phyloP scores from a whole-genome alignment of 2,329 filamentous ascomycete species.

The Teratosphaeria viscida region DNA sequence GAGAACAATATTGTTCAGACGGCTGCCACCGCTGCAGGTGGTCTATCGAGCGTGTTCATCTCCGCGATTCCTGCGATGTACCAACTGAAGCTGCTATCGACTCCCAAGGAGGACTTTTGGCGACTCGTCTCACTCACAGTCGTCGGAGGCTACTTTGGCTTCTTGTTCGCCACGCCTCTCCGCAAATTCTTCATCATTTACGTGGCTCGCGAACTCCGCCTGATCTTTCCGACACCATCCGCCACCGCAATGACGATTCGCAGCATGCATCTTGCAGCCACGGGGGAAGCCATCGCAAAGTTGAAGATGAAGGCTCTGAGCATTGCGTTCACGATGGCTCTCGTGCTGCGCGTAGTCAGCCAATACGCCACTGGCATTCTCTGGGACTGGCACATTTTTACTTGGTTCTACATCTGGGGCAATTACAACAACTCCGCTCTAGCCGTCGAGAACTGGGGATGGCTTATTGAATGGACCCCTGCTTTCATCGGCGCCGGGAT shows the following conservation, averaged over 20 bases:
- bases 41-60: constrained; percentile 46
- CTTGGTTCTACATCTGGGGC: constrained; percentile 46
- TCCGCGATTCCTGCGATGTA: constrained; percentile 51
- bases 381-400: constrained; percentile 33
- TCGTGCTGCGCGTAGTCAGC: constrained; percentile 5
- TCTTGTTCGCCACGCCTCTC: constrained; percentile 51
- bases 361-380: constrained; percentile 49
- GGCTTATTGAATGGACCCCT: constrained; percentile 49
- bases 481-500: constrained; percentile 52
- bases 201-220: constrained; percentile 37
- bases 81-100: constrained; percentile 40
- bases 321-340: constrained; percentile 12
- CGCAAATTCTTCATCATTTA: constrained; percentile 55
- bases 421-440: constrained; percentile 42
- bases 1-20: constrained; percentile 39
- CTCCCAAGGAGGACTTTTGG: constrained; percentile 45
- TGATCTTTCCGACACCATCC: constrained; percentile 49
- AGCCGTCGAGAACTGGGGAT: constrained; percentile 49
- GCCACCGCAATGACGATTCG: constrained; percentile 52
- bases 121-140: constrained; percentile 50
- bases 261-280: constrained; percentile 44
- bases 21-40: constrained; percentile 49
- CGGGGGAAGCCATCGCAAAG: constrained; percentile 29
- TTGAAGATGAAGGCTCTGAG: constrained; percentile 46
- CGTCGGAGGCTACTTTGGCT: constrained; percentile 40